Evolutionary conservation across 148 eudicot genomes (phyloP), one percentile per base, ranked within the genome.

Genomic region (Chenopodium formosanum): DNA sequence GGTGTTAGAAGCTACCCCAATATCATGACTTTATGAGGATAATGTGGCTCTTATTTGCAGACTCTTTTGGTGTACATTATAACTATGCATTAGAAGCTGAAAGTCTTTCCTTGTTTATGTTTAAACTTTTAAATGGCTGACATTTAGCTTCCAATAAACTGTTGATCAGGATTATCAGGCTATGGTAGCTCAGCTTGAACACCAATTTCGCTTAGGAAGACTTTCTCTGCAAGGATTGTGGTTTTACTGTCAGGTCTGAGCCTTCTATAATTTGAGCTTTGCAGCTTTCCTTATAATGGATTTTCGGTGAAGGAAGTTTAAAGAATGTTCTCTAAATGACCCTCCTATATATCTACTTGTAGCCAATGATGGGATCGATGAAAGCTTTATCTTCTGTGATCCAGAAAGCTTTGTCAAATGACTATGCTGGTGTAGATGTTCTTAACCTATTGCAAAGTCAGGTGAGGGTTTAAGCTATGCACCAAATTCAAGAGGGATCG

Each of bases 181-280:
- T 83, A 91, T 92, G 98, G 98, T 96, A 81, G 99, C 99, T 85
- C 99, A 96, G 83, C 97, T 96, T 80, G 99, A 96, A 84, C 99
- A 96, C 88, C 99, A 96, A 70, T 92, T 96, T 89, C 94, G 95
- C 62, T 85, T 92, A 7, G 89, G 92, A 83, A 88, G 90, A 85
- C 97, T 96, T 83, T 96, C 99, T 48, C 86, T 96, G 73, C 98
- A 96, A 87, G 99, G 99, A 87, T 82, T 96, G 83, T 94, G 98
- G 98, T 96, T 94, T 81, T 94, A 96, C 80, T 96, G 98, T 88
- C 99, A 96, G 98, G 99, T 96, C 58, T 82, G 75, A 47, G 73
- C 75, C 29, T 81, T 56, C 80, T 63, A 56, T 70, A 53, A 25
- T 71, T 46, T 82, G 31, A 75, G 64, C 72, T 40, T 71, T 82